These are phyloP conservation scores for Apiospora arundinis DNA, from an alignment of 2,329 filamentous ascomycete species.

Conservation along the genomic window DNA sequence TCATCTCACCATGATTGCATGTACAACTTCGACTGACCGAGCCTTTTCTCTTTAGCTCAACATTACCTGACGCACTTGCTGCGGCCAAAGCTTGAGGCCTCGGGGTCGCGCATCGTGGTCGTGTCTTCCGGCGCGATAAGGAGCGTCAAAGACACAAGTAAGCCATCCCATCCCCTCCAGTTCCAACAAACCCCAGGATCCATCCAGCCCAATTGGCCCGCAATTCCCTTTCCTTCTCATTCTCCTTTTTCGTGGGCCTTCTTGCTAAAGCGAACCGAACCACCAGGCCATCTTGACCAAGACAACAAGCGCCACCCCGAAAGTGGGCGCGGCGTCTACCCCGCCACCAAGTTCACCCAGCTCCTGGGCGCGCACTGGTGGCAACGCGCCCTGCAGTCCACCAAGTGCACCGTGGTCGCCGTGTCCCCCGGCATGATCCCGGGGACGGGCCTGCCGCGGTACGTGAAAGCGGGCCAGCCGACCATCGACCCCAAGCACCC, in stretches of 20 bases:
- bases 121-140: conserved; percentile 58
- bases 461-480: not conserved
- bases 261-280: not conserved
- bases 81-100: conserved; percentile 54
- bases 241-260: too few relatives aligned
- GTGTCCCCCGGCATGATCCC: conserved; percentile 61
- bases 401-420: conserved; percentile 50
- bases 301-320: conserved; percentile 45
- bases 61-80: conserved; percentile 60
- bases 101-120: conserved; percentile 54
- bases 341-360: conserved; percentile 56
- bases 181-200: not conserved
- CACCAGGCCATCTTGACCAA: conserved; percentile 24
- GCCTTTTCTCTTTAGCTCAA: conserved; percentile 47
- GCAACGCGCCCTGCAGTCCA: conserved; percentile 55
- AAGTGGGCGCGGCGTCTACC: conserved; percentile 44
- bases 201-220: not conserved
- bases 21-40: not conserved
- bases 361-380: conserved; percentile 61
- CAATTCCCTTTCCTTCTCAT: too few relatives aligned
- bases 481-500: not conserved
- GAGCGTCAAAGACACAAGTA: conserved; percentile 30
- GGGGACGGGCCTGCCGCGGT: conserved; percentile 45
- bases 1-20: too few relatives aligned
- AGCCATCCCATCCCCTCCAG: not conserved